A percentile compares a stretch with the other conserved stretches of the same genome.
These are phyloP conservation scores for Candida ponderosae DNA, from an alignment of 805 yeast species.

Conservation along the genomic window DNA sequence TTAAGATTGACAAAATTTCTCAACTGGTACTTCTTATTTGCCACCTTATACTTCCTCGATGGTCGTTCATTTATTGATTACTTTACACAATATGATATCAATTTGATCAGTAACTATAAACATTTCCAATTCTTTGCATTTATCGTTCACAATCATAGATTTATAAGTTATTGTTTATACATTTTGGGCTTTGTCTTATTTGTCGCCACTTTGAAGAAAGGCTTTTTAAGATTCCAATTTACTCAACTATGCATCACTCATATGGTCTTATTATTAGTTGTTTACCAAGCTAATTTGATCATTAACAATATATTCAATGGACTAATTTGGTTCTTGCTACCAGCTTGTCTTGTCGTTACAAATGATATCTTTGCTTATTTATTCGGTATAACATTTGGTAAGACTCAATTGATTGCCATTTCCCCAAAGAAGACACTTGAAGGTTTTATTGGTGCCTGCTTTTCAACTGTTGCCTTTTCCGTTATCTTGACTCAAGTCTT, in stretches of 20 bases:
- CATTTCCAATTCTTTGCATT: constrained; percentile 43
- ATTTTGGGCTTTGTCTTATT: constrained; percentile 84
- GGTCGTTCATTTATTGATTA: constrained; percentile 75
- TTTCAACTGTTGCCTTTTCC: constrained; percentile 77
- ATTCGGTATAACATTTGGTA: constrained; percentile 95
- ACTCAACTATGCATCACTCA: constrained; percentile 91
- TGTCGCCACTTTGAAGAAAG: constrained; percentile 83
- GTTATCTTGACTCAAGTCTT: constrained; percentile 57
- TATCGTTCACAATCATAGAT: constrained; percentile 70
- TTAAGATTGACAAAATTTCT: constrained; percentile 76
- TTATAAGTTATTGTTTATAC: constrained; percentile 77
- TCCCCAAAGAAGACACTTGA: constrained; percentile 97
- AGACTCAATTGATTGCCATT: constrained; percentile 83
- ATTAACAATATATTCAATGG: constrained; percentile 87
- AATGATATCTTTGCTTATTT: constrained; percentile 95
- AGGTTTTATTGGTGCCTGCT: constrained; percentile 97
- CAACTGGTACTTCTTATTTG: constrained; percentile 85
- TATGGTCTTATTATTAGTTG: constrained; percentile 84
- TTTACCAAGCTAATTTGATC: constrained; percentile 89
- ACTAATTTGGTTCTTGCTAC: constrained; percentile 88
- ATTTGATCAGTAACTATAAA: constrained; percentile 60
- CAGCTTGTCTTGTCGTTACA: constrained; percentile 84
- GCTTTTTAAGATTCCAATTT: constrained; percentile 85
- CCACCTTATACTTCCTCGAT: constrained; percentile 85
- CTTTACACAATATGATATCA: constrained; percentile 75